A percentile compares a stretch with the other conserved stretches of the same genome.
Evolutionary conservation across 1,139 yeast genomes (phyloP).

Genomic region (Geotrichum aggregatum): DNA sequence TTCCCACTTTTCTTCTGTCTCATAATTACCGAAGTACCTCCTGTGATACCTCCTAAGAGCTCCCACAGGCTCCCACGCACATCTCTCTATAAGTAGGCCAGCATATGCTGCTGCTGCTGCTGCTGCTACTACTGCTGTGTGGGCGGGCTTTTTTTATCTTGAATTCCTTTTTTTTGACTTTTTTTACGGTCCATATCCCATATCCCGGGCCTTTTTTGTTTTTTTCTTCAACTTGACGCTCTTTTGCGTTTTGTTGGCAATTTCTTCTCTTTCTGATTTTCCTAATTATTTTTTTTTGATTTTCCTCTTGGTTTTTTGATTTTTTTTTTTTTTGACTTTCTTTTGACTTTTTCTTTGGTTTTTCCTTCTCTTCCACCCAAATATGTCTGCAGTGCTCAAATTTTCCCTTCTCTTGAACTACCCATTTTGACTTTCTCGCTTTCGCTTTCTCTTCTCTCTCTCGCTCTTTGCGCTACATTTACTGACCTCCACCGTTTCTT

Average conservation of each 20-base stretch:
- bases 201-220: too few relatives aligned
- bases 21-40: neutral
- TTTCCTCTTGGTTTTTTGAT: neutral
- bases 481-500: too few relatives aligned
- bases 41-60: too few relatives aligned
- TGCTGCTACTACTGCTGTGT: too few relatives aligned
- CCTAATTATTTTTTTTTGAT: neutral
- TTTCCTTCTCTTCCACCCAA: neutral
- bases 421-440: neutral
- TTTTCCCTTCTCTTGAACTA: neutral
- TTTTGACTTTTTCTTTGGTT: constrained; percentile 2
- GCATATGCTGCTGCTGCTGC: too few relatives aligned
- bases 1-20: neutral
- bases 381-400: neutral
- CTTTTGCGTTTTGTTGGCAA: neutral
- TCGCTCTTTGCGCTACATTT: neutral
- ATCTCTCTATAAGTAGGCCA: too few relatives aligned
- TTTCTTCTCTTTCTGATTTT: constrained; percentile 4
- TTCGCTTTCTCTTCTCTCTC: neutral
- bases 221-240: too few relatives aligned
- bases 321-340: constrained; percentile 2
- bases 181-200: too few relatives aligned
- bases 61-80: too few relatives aligned
- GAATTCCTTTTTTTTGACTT: too few relatives aligned
- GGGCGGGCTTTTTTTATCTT: too few relatives aligned